Conservation (phyloP, 371 early-diverging fungal genomes). For the Mortierella sp. region DNA sequence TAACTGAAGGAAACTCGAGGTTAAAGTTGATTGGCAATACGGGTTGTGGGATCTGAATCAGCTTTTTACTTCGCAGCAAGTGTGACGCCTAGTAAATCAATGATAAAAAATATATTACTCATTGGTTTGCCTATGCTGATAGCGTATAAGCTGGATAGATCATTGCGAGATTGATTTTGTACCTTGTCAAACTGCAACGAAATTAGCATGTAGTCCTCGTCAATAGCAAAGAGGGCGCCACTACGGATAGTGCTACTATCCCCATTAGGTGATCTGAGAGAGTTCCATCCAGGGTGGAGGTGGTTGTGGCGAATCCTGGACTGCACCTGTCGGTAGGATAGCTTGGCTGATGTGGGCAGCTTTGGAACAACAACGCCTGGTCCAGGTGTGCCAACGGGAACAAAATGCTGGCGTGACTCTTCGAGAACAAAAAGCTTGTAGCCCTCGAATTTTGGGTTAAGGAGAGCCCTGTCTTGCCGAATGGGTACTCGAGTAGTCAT, state of each 20-base stretch:
- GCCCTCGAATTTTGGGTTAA: slow-evolving; percentile 79
- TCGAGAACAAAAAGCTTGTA: slow-evolving; percentile 75
- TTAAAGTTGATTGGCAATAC: slow-evolving; percentile 16
- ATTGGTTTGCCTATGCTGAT: too few relatives aligned
- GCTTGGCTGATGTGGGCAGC: slow-evolving; percentile 52
- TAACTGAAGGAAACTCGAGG: slow-evolving; percentile 52
- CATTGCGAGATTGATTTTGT: slow-evolving; percentile 10
- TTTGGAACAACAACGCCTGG: slow-evolving; percentile 57
- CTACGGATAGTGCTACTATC: slow-evolving; percentile 22
- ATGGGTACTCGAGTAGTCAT: slow-evolving; percentile 54
- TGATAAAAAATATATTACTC: too few relatives aligned
- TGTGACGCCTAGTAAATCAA: slow-evolving; percentile 9
- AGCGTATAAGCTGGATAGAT: not conserved
- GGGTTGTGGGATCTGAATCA: slow-evolving; percentile 36
- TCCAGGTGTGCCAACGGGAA: slow-evolving; percentile 46
- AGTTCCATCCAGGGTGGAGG: slow-evolving; percentile 60
- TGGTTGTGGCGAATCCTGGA: slow-evolving; percentile 79
- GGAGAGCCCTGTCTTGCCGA: slow-evolving; percentile 57
- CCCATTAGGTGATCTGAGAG: slow-evolving; percentile 42
- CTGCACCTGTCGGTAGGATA: slow-evolving; percentile 74
- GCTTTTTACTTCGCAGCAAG: slow-evolving; percentile 44
- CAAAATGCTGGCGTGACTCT: slow-evolving; percentile 44
- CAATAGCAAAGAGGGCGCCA: slow-evolving; percentile 60
- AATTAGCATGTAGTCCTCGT: slow-evolving; percentile 59
- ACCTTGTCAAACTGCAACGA: slow-evolving; percentile 62